Base-by-base conservation (phyloP, 441 rosid genomes). In the Syzygium syzygioides region DNA sequence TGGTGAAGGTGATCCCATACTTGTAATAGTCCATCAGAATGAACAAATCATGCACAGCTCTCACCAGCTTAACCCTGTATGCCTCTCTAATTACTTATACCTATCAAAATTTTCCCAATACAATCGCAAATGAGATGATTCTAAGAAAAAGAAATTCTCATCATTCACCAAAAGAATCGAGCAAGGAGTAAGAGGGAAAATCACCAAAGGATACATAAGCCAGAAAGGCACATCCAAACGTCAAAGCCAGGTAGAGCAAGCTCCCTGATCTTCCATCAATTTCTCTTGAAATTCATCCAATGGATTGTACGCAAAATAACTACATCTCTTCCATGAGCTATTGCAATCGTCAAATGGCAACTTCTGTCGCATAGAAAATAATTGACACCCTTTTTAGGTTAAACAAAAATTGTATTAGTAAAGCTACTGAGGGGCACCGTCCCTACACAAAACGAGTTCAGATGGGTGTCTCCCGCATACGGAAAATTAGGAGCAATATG, bases 11-110 rank as follows among this genome's bases (percentile, higher is more conserved):
- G 87, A 90, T 98, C 97, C 99, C 99, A 97, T 41, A 94, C 93
- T 88, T 94, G 95, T 90, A 98, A 60, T 50, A 91, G 89, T 83
- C 97, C 97, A 91, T 95, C 97, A 87, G 93, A 92, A 92, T 98
- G 97, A 92, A 96, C 94, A 96, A 86, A 94, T 95, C 97, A 91
- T 95, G 94, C 84, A 96, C 96, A 64, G 93, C 90, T 56, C 95
- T 97, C 54, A 91, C 91, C 88, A 89, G 90, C 92, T 94, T 96
- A 88, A 95, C 94, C 96, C 99, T 96, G 93, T 94, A 93, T 88
- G 56, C 71, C 41, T 85, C 45, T 30, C 17, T 23, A 85, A 85
- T 32, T 32, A 85, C 87, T 85, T 34, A 55, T 2, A 30, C 66
- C 9, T 23, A 71, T 37, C 50, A 71, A 71, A 37, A 28, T 41